A percentile compares a stretch with the other conserved stretches of the same genome.
Evolutionary conservation across 371 early-diverging fungal species (phyloP).

Genomic region (Saksenaea vasiformis): DNA sequence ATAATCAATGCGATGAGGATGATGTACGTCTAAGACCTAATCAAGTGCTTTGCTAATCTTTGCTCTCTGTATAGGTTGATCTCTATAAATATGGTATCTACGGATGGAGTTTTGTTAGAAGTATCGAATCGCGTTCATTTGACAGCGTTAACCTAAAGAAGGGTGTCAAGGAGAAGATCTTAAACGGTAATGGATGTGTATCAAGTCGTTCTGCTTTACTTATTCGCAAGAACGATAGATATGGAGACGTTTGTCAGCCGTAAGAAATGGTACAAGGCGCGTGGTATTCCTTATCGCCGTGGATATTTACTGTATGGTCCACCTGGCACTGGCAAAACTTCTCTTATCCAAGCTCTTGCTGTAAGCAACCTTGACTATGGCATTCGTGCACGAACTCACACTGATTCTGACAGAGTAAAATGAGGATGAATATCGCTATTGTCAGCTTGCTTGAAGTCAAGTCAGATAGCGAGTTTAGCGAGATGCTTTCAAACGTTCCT

Average conservation of each 20-base stretch:
- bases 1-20: conserved; percentile 15
- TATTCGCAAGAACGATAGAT: conserved; percentile 15
- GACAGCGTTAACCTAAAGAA: conserved; percentile 28
- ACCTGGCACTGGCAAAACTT: conserved; percentile 70
- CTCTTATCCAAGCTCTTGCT: conserved; percentile 72
- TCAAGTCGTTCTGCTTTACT: neutral
- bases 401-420: conserved; percentile 46
- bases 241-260: conserved; percentile 33
- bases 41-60: neutral
- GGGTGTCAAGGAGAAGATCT: conserved; percentile 34
- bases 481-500: conserved; percentile 84
- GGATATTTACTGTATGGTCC: conserved; percentile 72
- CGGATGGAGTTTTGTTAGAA: conserved; percentile 14
- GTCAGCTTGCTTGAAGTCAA: conserved; percentile 80
- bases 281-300: conserved; percentile 92
- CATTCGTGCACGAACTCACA: neutral
- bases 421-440: conserved; percentile 89
- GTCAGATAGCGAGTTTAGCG: conserved; percentile 83
- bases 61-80: conserved; percentile 13
- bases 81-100: conserved; percentile 18
- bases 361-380: conserved; percentile 31
- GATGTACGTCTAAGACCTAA: conserved; percentile 1
- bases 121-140: conserved; percentile 30
- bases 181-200: conserved; percentile 21
- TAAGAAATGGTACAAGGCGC: conserved; percentile 77